Evolutionary conservation across 225 moss, liverwort and hornwort species (phyloP), one percentile per base, ranked within the genome.

Genomic region (Sphagnum tenellum): DNA sequence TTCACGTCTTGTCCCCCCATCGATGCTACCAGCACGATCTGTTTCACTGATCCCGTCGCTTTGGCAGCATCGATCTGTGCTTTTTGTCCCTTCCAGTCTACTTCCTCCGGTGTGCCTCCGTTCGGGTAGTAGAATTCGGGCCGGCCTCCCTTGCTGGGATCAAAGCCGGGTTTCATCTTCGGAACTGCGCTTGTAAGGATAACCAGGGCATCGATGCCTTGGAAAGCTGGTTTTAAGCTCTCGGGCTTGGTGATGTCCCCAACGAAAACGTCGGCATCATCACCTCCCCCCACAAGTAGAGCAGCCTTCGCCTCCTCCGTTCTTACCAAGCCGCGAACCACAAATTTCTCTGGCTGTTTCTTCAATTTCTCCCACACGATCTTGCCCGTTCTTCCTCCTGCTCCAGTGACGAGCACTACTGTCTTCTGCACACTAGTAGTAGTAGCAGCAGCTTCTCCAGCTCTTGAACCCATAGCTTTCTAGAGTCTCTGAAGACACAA

Each of bases 141-240:
- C 2, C 82, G 88, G 46, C 89, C 95, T 9, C 95, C 95, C 50
- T 88, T 89, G 59, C 64, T 72, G 2, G 95, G 95, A 52, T 96
- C 95, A 14, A 88, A 92, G 2, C 91, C 91, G 44, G 95, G 92
- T 72, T 85, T 96, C 74, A 96, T 85, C 76, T 89, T 92, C 12
- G 92, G 95, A 46, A 88, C 89, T 2, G 92, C 92, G 12, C 95
- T 96, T 8, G 92, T 74, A 14, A 80, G 70, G 63, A 96, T 92
- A 6, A 96, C 78, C 66, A 96, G 64, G 3, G 75, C 89, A 66
- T 96, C 84, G 5, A 86, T 64, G 4, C 84, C 95, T 29, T 74
- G 46, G 2, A 92, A 71, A 44, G 88, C 79, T 1, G 66, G 53
- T 2, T 3, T 14, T 12, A 96, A 53, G 3, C 79, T 77, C 47